Base-by-base conservation (phyloP, 2,329 filamentous ascomycete species). In the Xylogone sp. region DNA sequence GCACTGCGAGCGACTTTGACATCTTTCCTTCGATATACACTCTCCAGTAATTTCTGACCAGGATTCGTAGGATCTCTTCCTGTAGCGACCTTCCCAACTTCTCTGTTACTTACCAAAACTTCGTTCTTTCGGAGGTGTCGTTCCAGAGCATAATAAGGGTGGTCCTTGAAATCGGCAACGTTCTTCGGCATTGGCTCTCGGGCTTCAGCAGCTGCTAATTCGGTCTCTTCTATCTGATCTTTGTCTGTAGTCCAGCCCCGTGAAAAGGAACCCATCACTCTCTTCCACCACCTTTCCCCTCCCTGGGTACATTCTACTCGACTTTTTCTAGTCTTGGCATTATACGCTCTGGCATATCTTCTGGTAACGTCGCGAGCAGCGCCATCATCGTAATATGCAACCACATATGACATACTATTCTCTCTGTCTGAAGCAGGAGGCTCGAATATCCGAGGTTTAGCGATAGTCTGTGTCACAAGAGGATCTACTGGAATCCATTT, bases 401-500 rank as follows among this genome's bases (percentile, higher is more conserved):
- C 75, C 0, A 88, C 92, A 62, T 99, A 99, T 9, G 77, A 80
- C 71, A 99, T 81, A 50, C 74, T 79, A 59, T 96, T 97, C 51
- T 86, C 78, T 6, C 77, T 75, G 66, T 96, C 91, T 3, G 80
- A 85, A 2, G 87, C 80, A 0, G 94, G 90, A 0, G 94, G 94
- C 63, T 99, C 94, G 22, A 99, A 75, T 45, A 81, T 84, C 24
- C 77, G 79, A 0, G 90, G 82, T 54, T 88, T 91, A 65, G 85
- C 89, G 50, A 96, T 83, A 57, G 84, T 87, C 50, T 82, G 78
- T 0, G 92, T 96, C 2, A 94, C 90, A 0, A 97, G 69, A 0
- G 92, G 84, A 65, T 99, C 94, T 34, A 94, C 82, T 0, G 90
- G 81, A 50, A 96, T 82, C 94, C 94, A 99, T 73, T 90, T 96